Base-by-base conservation (phyloP, 2,329 filamentous ascomycete genomes). In the Rutstroemia sydowiana region DNA sequence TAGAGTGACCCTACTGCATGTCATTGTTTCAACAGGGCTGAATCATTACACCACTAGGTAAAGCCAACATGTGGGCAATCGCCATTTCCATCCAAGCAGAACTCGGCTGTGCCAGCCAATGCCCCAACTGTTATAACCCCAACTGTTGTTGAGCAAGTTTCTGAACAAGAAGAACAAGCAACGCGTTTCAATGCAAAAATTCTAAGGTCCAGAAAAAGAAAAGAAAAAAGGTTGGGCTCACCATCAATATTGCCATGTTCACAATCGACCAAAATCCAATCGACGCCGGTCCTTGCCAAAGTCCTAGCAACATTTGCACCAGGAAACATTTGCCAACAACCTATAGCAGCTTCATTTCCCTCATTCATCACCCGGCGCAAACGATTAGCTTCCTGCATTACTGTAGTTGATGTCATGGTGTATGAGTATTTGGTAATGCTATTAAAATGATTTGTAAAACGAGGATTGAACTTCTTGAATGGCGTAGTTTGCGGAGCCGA, bases 201-300 rank as follows among this genome's bases (percentile, higher is more conserved):
- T 9, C 9, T 14, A 32, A 32, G 20, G 10, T 23, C 9, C 9
- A 21, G 18, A 18, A 13, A 40, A 40, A 18, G 6, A 10, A 18
- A 40, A 18, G 18, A 18, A 16, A 18, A 40, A 18, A 40, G 11
- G n/a, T 9, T 40, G n/a, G 11, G 53, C 63, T 50, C 63, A 75
- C 73, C 75, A 56, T 76, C 75, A 37, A 80, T 75, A 50, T 75
- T 77, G 6, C 78, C 78, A 62, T 81, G 78, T 54, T 78, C 76
- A 60, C 76, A 77, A 62, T 79, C 78, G 23, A 79, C 77, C 65
- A 85, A 71, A 9, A 88, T 77, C 75, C 83, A 86, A 63, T 87
- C 83, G 1, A 83, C 73, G 1, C 81, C 83, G 2, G 75, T 76
- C 50, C 79, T 71, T 1, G 84, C 82, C 44, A 88, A 69, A 16